Conservation (phyloP, 495 filamentous ascomycete genomes). For the Cladorrhinum samala region DNA sequence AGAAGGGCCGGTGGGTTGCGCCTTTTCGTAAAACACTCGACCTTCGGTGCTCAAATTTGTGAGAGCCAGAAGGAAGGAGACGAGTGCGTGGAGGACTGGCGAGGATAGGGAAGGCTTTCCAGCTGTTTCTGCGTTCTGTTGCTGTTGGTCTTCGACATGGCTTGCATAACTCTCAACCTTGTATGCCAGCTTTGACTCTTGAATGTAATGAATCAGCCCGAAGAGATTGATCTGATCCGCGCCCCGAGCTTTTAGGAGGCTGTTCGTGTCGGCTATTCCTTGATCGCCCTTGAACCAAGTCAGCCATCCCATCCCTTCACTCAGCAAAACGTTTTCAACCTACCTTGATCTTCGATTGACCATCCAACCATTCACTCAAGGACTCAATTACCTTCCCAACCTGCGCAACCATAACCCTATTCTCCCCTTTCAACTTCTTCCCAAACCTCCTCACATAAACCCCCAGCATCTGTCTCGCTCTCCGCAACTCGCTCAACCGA, state of each 20-base stretch:
- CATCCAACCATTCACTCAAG: conserved; percentile 59
- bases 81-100: conserved; percentile 76
- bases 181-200: conserved; percentile 86
- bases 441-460: conserved; percentile 83
- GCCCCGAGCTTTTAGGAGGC: conserved; percentile 74
- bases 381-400: conserved; percentile 74
- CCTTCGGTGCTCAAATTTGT: conserved; percentile 89
- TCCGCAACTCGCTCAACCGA: conserved; percentile 62
- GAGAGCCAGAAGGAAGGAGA: conserved; percentile 73
- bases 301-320: neutral
- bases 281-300: conserved; percentile 37
- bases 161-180: conserved; percentile 86
- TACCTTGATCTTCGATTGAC: conserved; percentile 37
- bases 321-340: neutral
- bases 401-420: conserved; percentile 86
- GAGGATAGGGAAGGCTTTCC: conserved; percentile 35
- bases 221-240: conserved; percentile 94
- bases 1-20: conserved; percentile 1
- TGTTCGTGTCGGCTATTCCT: conserved; percentile 54
- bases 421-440: conserved; percentile 78
- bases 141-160: conserved; percentile 47
- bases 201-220: conserved; percentile 78
- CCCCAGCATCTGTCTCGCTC: conserved; percentile 64
- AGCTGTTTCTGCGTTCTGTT: conserved; percentile 16
- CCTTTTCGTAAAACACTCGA: conserved; percentile 70